A percentile compares a stretch with the other conserved stretches of the same genome.
These are phyloP conservation scores for Reutealis trisperma DNA, from an alignment of 345 rosid genomes.

Conservation along the genomic window DNA sequence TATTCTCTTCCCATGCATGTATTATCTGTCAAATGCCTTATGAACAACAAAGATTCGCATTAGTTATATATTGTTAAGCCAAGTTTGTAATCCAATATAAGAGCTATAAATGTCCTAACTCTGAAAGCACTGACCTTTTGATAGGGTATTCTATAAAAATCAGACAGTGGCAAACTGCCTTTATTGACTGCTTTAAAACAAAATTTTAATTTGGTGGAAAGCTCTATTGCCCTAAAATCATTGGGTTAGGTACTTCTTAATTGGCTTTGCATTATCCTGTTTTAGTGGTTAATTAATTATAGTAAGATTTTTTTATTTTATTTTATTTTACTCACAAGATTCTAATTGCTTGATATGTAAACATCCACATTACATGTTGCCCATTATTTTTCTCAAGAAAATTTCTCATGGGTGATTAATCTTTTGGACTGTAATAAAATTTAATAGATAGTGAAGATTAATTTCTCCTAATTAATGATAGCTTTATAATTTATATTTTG, in stretches of 20 bases:
- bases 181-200: conserved; percentile 21
- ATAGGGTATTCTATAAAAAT: not conserved
- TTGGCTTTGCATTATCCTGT: conserved; percentile 18
- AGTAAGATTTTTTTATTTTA: conserved; percentile 2
- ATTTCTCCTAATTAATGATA: no score
- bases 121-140: conserved; percentile 2
- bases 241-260: not conserved
- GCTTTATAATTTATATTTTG: no score
- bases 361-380: conserved; percentile 1
- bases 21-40: not conserved
- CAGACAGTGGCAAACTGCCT: not conserved
- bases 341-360: conserved; percentile 12
- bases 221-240: not conserved
- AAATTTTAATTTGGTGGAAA: conserved; percentile 8
- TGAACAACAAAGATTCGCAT: not conserved
- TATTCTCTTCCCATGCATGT: not conserved
- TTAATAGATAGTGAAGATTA: no score
- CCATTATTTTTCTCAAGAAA: no score
- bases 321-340: conserved; percentile 16
- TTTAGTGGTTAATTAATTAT: conserved; percentile 18
- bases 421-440: not conserved
- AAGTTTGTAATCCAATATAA: not conserved
- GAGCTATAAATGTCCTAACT: not conserved
- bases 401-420: not conserved
- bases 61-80: not conserved